phyloP scores from a whole-genome alignment of 257 asterid genomes.

The Cinchona pubescens region DNA sequence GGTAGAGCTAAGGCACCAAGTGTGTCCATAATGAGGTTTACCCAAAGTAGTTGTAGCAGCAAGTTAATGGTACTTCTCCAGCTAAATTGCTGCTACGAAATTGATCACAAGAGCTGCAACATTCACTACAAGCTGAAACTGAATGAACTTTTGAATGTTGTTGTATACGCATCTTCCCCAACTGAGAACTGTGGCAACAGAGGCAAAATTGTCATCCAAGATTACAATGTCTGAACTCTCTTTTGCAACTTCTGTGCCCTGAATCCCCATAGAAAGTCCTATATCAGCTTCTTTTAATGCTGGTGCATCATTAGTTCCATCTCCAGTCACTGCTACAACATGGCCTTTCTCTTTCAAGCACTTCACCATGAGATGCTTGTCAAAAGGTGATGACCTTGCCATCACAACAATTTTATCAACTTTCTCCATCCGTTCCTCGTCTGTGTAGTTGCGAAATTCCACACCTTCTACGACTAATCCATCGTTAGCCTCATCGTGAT shows the following conservation, averaged over 20 bases:
- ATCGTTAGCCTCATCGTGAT: constrained; percentile 3
- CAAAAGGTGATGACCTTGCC: constrained; percentile 78
- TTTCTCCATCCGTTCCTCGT: constrained; percentile 52
- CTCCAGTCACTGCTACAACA: constrained; percentile 75
- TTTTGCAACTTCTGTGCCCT: constrained; percentile 67
- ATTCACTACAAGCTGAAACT: constrained; percentile 58
- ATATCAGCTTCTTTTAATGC: constrained; percentile 67
- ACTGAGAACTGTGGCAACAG: constrained; percentile 48
- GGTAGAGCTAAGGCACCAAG: constrained; percentile 50
- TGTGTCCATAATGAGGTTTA: constrained; percentile 48
- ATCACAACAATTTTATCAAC: constrained; percentile 52
- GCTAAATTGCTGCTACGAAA: constrained; percentile 56
- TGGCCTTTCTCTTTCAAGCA: constrained; percentile 57
- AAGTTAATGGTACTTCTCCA: constrained; percentile 62
- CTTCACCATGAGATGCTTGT: constrained; percentile 72
- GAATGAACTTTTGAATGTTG: constrained; percentile 69
- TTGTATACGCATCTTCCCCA: constrained; percentile 59
- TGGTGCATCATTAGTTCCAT: constrained; percentile 67
- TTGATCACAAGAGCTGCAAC: constrained; percentile 55
- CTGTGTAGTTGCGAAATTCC: constrained; percentile 55
- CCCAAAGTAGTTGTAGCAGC: constrained; percentile 62
- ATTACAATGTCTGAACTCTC: constrained; percentile 72
- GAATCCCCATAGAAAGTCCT: constrained; percentile 73
- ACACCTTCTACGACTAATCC: constrained; percentile 58
- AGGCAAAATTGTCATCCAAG: constrained; percentile 58